Base-by-base conservation (phyloP, 2,329 filamentous ascomycete genomes). In the Simplicillium aogashimaense region DNA sequence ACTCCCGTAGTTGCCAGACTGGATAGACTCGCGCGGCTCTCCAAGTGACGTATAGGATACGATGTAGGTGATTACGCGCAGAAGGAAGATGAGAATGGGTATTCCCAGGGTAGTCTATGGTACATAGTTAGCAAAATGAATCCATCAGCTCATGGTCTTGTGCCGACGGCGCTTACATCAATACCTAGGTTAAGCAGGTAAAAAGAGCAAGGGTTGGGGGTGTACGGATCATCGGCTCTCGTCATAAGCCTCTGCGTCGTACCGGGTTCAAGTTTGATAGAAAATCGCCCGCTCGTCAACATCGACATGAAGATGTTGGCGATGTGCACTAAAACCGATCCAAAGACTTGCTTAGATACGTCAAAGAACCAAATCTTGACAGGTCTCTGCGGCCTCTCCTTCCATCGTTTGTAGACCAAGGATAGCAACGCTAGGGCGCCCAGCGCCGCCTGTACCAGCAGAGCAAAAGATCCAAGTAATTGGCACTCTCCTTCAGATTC, bases 361-460 rank as follows among this genome's bases (percentile, higher is more conserved):
- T 98, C 92, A 60, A 97, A 98, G 60, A 86, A 89, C 90, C 92
- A 98, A 49, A 98, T 88, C 72, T 94, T 94, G 55, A 97, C 57
- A 1, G 90, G 90, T 41, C 92, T 76, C 59, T 95, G 90, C 2
- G 92, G 90, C 42, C 86, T 75, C 64, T 98, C 92, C 48, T 86
- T 78, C 79, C 84, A 95, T 50, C 92, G 76, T 69, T 98, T 98
- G 68, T 79, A 94, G 7, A 97, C 90, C 37, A 98, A 74, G 1
- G 88, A 86, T 40, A 90, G 68, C 39, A 97, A 66, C 8, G 92
- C 92, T 41, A 95, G 67, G 14, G 73, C 77, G 14, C 92, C 92
- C 14, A 98, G 76, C 1, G 87, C 86, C 34, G 78, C 83, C 66
- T 98, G 92, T 6, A 98, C 83, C 29, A 98, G 56, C 41, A 98